phyloP scores from a whole-genome alignment of 2,329 filamentous ascomycete species.

The Clonostachys byssicola region DNA sequence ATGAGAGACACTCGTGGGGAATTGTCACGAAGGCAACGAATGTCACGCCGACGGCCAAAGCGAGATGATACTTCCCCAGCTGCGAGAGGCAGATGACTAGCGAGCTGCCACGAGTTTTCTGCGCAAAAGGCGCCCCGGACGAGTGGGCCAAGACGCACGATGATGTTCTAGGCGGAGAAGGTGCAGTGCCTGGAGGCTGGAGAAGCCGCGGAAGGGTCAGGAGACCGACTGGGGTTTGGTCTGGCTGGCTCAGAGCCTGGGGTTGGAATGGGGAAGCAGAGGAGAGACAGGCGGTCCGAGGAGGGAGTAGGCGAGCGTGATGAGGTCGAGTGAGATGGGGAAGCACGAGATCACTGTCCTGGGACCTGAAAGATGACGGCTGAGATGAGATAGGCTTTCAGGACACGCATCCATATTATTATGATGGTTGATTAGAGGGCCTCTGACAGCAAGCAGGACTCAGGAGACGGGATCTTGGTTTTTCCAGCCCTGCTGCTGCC shows the following conservation, averaged over 20 bases:
- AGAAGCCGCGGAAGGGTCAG: neutral
- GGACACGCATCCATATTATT: too few species aligned
- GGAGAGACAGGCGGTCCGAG: neutral
- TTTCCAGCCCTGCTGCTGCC: neutral
- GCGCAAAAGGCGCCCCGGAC: neutral
- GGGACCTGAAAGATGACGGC: neutral
- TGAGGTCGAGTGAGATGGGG: neutral
- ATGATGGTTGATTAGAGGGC: too few species aligned
- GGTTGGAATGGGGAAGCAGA: neutral
- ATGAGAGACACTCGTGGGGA: too few species aligned
- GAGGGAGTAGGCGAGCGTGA: neutral
- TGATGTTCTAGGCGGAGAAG: conserved; percentile 1
- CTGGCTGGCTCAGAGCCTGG: neutral
- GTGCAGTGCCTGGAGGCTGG: neutral
- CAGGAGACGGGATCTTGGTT: conserved; percentile 4
- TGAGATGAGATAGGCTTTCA: neutral
- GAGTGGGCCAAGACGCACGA: conserved; percentile 3
- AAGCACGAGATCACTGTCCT: neutral
- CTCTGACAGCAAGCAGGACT: neutral
- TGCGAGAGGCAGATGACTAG: conserved; percentile 3
- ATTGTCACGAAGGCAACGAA: too few species aligned
- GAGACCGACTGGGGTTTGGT: neutral
- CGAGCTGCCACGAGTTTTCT: neutral
- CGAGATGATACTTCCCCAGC: neutral
- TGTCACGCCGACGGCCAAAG: too few species aligned